Evolutionary conservation across 73 alveolate genomes (phyloP).

Genomic region (Symbiodinium natans): DNA sequence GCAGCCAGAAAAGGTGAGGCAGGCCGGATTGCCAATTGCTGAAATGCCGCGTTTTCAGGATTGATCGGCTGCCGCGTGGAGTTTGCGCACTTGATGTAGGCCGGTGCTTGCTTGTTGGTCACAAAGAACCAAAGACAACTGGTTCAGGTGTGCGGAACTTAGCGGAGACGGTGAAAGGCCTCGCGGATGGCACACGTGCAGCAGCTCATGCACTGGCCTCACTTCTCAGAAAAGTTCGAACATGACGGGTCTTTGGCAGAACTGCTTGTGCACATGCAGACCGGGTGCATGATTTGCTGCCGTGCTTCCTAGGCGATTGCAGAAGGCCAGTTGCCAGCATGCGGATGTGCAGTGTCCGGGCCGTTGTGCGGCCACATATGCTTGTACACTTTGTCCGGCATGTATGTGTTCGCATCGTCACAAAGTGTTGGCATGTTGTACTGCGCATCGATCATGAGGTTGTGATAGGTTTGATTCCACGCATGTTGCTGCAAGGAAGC

Average conservation of each 20-base stretch:
- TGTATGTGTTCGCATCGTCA: no score
- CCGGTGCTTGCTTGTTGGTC: neutral
- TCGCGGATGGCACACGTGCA: slow-evolving; percentile 72
- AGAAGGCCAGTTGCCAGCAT: slow-evolving; percentile 6
- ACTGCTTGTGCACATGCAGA: no score
- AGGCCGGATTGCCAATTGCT: neutral
- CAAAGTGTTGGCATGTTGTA: no score
- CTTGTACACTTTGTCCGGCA: no score
- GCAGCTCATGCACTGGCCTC: slow-evolving; percentile 30
- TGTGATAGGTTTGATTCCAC: no score
- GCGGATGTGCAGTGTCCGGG: no score
- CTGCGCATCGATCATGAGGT: no score
- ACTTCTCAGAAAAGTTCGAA: neutral
- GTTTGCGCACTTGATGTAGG: neutral
- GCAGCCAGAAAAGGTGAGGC: neutral
- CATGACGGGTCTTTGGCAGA: no score
- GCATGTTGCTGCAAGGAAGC: no score
- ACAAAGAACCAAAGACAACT: no score
- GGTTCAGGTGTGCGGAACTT: slow-evolving; percentile 31
- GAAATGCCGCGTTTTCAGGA: neutral
- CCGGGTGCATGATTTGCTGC: no score
- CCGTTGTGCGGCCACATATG: no score
- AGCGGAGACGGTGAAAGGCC: slow-evolving; percentile 63
- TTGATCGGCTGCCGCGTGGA: slow-evolving; percentile 89
- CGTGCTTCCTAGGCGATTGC: neutral